Evolutionary conservation across 1,139 yeast species (phyloP).

Genomic region (Saccharomyces uvarum): DNA sequence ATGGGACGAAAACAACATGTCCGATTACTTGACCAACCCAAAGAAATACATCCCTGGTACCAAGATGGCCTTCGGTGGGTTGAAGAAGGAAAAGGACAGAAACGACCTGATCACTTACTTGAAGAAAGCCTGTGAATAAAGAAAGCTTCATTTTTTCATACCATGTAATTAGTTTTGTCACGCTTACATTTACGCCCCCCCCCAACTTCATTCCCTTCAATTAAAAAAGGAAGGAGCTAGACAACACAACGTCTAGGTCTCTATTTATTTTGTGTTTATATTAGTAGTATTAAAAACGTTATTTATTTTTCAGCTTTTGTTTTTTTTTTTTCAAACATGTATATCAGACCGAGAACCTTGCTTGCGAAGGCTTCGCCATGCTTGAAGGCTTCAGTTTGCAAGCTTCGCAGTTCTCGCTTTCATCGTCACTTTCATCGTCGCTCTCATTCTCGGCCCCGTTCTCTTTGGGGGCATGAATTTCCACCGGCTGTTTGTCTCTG

Average conservation of each 20-base stretch:
- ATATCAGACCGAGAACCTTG: not conserved
- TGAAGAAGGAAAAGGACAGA: conserved; percentile 98
- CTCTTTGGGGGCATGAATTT: not conserved
- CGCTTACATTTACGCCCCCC: not conserved
- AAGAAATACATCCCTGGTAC: conserved; percentile 99
- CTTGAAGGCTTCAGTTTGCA: not conserved
- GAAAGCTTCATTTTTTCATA: not conserved
- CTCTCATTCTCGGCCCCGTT: not conserved
- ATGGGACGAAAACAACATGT: conserved; percentile 85
- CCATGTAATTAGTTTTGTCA: not conserved
- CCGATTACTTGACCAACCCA: conserved; percentile 97
- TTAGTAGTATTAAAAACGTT: not conserved
- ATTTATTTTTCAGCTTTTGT: not conserved
- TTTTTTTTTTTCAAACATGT: not conserved
- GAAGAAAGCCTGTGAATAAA: conserved; percentile 64
- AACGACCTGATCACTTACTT: conserved; percentile 91
- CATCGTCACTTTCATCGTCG: conserved; percentile 3
- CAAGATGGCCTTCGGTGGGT: conserved; percentile 99
- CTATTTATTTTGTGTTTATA: not conserved
- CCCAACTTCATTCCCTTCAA: not conserved
- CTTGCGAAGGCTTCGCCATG: not conserved
- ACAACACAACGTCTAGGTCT: not conserved
- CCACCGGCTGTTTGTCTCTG: not conserved
- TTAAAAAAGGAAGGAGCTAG: not conserved
- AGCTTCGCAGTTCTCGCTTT: conserved; percentile 2